These are phyloP conservation scores for Spergularia marina DNA, from an alignment of 148 eudicot species.

Conservation along the genomic window DNA sequence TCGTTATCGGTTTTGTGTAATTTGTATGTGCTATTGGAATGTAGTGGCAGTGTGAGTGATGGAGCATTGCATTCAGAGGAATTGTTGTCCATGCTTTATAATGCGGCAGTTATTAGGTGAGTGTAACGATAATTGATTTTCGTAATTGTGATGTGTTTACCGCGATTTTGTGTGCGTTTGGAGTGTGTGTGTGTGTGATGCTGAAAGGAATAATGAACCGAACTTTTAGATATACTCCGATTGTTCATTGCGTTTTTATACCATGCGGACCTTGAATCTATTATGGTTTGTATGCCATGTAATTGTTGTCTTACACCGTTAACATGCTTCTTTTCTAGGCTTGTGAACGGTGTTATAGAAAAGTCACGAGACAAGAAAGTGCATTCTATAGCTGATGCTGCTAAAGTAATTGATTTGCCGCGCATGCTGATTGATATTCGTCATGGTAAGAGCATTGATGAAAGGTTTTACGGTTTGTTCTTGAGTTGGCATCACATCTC, in stretches of 20 bases:
- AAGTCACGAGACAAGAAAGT: constrained; percentile 60
- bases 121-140: not conserved
- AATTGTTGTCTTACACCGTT: constrained; percentile 23
- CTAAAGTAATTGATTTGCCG: constrained; percentile 61
- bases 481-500: not conserved
- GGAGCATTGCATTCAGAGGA: constrained; percentile 51
- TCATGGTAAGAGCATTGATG: constrained; percentile 55
- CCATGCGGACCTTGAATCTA: not conserved
- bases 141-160: not conserved
- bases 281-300: not conserved
- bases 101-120: constrained; percentile 82
- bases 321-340: constrained; percentile 46
- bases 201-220: not conserved
- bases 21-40: constrained; percentile 13
- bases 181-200: not conserved
- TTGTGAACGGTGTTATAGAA: constrained; percentile 81
- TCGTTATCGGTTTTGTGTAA: not conserved
- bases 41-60: constrained; percentile 38
- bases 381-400: constrained; percentile 76
- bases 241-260: not conserved
- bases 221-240: not conserved
- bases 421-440: constrained; percentile 93
- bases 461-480: not conserved
- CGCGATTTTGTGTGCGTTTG: not conserved
- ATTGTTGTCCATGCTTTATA: constrained; percentile 70